Evolutionary conservation across 2,329 filamentous ascomycete genomes (phyloP).

Genomic region (Lecanosticta acicola): DNA sequence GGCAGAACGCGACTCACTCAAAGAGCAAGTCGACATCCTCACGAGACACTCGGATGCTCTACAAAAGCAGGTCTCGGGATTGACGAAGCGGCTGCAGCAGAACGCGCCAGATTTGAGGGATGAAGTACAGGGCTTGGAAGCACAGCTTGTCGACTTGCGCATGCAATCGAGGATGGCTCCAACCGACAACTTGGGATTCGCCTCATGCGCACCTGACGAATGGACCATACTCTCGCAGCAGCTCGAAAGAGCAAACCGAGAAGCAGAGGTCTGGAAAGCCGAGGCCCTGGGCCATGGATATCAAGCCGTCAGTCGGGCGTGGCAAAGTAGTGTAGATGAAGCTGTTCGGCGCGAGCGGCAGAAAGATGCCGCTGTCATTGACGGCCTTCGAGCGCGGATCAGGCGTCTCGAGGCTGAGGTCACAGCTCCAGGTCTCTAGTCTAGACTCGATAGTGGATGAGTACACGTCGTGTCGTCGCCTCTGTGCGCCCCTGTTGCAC

Average conservation of each 20-base stretch:
- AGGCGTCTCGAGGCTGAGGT: slow-evolving; percentile 2
- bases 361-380: slow-evolving; percentile 19
- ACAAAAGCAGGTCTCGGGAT: slow-evolving; percentile 9
- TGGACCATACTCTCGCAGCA: slow-evolving; percentile 13
- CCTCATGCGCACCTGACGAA: slow-evolving; percentile 6
- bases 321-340: slow-evolving; percentile 21
- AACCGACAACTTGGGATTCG: neutral
- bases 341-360: slow-evolving; percentile 21
- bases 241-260: slow-evolving; percentile 14
- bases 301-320: slow-evolving; percentile 14
- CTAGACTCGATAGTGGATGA: too few relatives aligned
- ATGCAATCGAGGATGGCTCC: neutral
- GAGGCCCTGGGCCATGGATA: slow-evolving; percentile 15
- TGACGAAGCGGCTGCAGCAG: slow-evolving; percentile 4
- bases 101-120: slow-evolving; percentile 3
- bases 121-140: slow-evolving; percentile 2
- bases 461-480: too few relatives aligned
- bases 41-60: slow-evolving; percentile 9
- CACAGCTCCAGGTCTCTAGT: neutral
- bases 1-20: too few relatives aligned
- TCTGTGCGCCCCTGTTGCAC: too few relatives aligned
- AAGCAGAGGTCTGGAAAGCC: slow-evolving; percentile 11
- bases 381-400: slow-evolving; percentile 12
- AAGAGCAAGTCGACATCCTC: slow-evolving; percentile 12
- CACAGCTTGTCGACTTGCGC: slow-evolving; percentile 4